Evolutionary conservation across 495 filamentous ascomycete genomes (phyloP).

Genomic region (Thermothielavioides terrestris): DNA sequence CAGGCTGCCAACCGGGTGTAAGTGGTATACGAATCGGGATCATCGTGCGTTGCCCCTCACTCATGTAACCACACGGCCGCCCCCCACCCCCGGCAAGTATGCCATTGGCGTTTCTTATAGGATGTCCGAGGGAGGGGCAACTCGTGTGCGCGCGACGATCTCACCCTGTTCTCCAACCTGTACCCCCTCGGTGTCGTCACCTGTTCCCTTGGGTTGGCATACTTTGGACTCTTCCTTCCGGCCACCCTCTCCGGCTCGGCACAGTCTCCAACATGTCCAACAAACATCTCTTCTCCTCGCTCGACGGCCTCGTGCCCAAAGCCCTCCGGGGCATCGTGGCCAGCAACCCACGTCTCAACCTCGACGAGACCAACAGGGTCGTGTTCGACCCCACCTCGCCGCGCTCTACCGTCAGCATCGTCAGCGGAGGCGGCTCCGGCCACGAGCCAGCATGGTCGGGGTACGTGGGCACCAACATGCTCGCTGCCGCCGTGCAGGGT

Average conservation of each 20-base stretch:
- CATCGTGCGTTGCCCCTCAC: slow-evolving; percentile 20
- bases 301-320: slow-evolving; percentile 47
- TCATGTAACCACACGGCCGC: slow-evolving; percentile 7
- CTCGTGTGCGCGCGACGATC: too few species aligned
- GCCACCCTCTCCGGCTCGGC: not conserved
- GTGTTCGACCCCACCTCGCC: slow-evolving; percentile 47
- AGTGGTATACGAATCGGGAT: slow-evolving; percentile 11
- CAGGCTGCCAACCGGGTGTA: slow-evolving; percentile 10
- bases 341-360: slow-evolving; percentile 47
- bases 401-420: slow-evolving; percentile 45
- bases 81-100: slow-evolving; percentile 19
- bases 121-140: too few species aligned
- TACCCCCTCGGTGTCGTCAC: too few species aligned
- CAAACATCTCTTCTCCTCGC: slow-evolving; percentile 37
- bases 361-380: slow-evolving; percentile 48
- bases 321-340: slow-evolving; percentile 47
- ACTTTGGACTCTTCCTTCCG: not conserved
- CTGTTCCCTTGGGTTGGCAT: not conserved
- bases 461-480: slow-evolving; percentile 53
- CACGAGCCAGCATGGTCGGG: slow-evolving; percentile 59
- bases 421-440: slow-evolving; percentile 53
- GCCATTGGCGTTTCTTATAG: slow-evolving; percentile 12
- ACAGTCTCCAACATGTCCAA: slow-evolving; percentile 33
- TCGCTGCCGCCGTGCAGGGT: slow-evolving; percentile 50
- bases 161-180: too few species aligned